Evolutionary conservation across 1,139 yeast species (phyloP), one percentile per base, ranked within the genome.

Genomic region (Hemisphaericaspora lyxosophila): DNA sequence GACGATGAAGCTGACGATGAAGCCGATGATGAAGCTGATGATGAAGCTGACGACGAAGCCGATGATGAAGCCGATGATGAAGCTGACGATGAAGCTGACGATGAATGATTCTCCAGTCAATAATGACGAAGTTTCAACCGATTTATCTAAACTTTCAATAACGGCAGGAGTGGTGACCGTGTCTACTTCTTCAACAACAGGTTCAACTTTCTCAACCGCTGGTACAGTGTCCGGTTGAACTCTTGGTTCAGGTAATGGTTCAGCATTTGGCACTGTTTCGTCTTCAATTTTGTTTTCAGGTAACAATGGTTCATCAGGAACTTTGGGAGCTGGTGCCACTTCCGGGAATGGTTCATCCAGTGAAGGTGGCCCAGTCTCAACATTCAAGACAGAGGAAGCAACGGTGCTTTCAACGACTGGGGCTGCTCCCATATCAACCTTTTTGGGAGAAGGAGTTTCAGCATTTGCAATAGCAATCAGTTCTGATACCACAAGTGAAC

Each of bases 271-370:
- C 7, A 22, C 27, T 11, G 11, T 4, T 12, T 3, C 12, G 12
- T 31, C 18, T 12, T 31, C 34, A 13, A 7, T 9, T 19, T 8
- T 12, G 3, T 4, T 23, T 19, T 24, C 34, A 7, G 31, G 7
- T 12, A 8, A 16, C 16, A 16, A 27, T 5, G 31, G n/a, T 22
- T 31, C 26, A 11, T 16, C 19, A 13, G 32, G 18, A 12, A 22
- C 8, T 15, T 26, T 35, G 13, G 42, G 22, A 9, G 14, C 34
- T 4, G 23, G 18, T 14, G 17, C 24, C 22, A 27, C 25, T 15
- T 26, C 42, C 25, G 33, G 12, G 5, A 27, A 24, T 6, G 30
- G 22, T 9, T 31, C 24, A 6, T 25, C 27, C 15, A 13, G 16
- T 12, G 27, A 13, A 11, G 20, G 19, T 7, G 30, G 30, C 4